Evolutionary conservation across 2,329 filamentous ascomycete genomes (phyloP), one percentile per base, ranked within the genome.

Genomic region (Thelonectria blattea): DNA sequence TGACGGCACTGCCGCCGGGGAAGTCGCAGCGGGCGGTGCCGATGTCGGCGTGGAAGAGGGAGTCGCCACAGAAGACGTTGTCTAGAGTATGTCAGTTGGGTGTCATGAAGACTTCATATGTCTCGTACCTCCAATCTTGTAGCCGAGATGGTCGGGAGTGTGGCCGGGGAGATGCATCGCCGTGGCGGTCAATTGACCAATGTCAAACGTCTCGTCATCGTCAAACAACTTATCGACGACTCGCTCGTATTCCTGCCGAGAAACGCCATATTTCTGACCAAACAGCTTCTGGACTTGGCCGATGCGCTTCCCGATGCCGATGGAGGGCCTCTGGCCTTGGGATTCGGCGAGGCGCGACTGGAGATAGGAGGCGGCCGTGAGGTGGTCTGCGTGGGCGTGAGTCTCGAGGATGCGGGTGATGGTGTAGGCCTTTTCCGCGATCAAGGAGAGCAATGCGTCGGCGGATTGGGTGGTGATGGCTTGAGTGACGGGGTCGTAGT

Each of bases 121-220:
- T 30, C 60, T 61, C 20, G 17, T 63, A 78, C 78, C 72, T 70
- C 82, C 84, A 52, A 88, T 80, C 34, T 74, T 72, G 61, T 89
- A 89, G 0, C 85, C 86, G 14, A 86, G 66, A 56, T 88, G 85
- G 63, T 88, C 86, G 0, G 85, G 84, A 0, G 85, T 88, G 63
- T 88, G 85, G 0, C 85, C 86, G 0, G 85, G 85, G 0, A 89
- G 79, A 64, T 88, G 81, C 0, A 88, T 68, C 0, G 79, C 84
- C 2, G 69, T 74, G 0, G 73, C 81, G 1, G 63, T 68, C 14
- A 88, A 32, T 0, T 69, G 55, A 0, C 86, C 85, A 39, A 89
- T 76, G 0, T 64, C 17, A 62, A 88, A 87, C 0, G 60, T 60
- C 60, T 87, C 83, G 34, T 85, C 78, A 43, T 88, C 84, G 0